phyloP scores from a whole-genome alignment of 495 filamentous ascomycete genomes.

The Aspergillus diversus region DNA sequence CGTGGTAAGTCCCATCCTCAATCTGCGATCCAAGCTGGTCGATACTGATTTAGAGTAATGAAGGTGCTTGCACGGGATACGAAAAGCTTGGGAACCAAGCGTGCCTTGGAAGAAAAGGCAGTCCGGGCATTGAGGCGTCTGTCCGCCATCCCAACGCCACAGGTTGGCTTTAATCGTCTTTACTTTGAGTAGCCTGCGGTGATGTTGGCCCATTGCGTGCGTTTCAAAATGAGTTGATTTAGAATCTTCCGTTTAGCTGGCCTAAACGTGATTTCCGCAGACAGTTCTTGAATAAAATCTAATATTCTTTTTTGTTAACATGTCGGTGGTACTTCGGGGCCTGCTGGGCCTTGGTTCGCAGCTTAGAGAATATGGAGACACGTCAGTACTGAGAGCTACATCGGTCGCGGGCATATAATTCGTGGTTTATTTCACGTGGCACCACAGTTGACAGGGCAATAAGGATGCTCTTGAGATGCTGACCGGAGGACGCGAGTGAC shows the following conservation, averaged over 20 bases:
- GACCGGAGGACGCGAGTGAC: too few relatives aligned
- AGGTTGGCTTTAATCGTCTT: neutral
- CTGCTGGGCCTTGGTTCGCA: too few relatives aligned
- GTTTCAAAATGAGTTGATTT: neutral
- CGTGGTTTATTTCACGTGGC: too few relatives aligned
- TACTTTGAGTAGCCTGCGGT: neutral
- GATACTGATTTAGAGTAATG: neutral
- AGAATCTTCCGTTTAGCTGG: neutral
- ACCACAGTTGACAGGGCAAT: too few relatives aligned
- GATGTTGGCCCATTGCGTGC: neutral
- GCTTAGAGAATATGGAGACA: too few relatives aligned
- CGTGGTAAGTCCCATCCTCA: constrained; percentile 10
- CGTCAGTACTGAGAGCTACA: too few relatives aligned
- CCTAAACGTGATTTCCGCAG: neutral
- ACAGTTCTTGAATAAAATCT: too few relatives aligned
- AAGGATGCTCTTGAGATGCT: too few relatives aligned
- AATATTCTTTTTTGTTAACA: too few relatives aligned
- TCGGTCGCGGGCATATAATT: too few relatives aligned
- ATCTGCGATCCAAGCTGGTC: neutral
- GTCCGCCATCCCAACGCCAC: constrained; percentile 10
- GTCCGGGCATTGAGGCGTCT: constrained; percentile 13
- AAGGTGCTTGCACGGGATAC: neutral
- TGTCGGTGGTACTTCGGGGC: too few relatives aligned
- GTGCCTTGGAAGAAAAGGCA: constrained; percentile 4
- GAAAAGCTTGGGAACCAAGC: neutral